These are phyloP conservation scores for Lactifluus subvellereus DNA, from an alignment of 768 basidiomycete genomes.

Conservation along the genomic window DNA sequence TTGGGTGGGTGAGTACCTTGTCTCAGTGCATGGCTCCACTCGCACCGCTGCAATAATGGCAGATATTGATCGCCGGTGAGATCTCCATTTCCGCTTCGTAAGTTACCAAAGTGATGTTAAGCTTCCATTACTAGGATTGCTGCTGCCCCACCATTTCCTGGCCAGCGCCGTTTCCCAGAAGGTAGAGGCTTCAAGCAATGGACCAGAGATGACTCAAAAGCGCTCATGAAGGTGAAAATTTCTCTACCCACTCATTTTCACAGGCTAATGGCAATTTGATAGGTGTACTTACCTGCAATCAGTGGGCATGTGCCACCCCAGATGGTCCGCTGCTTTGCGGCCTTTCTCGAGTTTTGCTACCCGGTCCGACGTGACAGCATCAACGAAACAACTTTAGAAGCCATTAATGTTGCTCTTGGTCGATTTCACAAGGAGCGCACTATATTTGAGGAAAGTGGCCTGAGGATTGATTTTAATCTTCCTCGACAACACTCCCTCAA, in stretches of 20 bases:
- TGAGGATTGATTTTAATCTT: slow-evolving; percentile 20
- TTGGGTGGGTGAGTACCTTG: not conserved
- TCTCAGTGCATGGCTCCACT: not conserved
- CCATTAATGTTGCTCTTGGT: no score
- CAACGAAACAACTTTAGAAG: no score
- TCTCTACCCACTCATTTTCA: not conserved
- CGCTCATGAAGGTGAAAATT: not conserved
- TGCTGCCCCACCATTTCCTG: not conserved
- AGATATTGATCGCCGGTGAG: not conserved
- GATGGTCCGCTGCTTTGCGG: no score
- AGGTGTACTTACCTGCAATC: no score
- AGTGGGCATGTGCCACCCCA: no score
- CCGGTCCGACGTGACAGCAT: no score
- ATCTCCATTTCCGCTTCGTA: not conserved
- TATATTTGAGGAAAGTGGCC: no score
- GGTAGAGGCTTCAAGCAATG: not conserved
- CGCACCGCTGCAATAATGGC: not conserved
- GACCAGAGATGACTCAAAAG: not conserved
- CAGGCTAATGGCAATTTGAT: no score
- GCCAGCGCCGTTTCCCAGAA: not conserved
- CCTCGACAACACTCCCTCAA: slow-evolving; percentile 29
- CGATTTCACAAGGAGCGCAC: no score
- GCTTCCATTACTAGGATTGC: not conserved
- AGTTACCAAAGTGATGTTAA: not conserved
- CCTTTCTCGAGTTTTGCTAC: no score